These are phyloP conservation scores for Emergomyces africanus DNA, from an alignment of 2,329 filamentous ascomycete genomes.

Conservation along the genomic window DNA sequence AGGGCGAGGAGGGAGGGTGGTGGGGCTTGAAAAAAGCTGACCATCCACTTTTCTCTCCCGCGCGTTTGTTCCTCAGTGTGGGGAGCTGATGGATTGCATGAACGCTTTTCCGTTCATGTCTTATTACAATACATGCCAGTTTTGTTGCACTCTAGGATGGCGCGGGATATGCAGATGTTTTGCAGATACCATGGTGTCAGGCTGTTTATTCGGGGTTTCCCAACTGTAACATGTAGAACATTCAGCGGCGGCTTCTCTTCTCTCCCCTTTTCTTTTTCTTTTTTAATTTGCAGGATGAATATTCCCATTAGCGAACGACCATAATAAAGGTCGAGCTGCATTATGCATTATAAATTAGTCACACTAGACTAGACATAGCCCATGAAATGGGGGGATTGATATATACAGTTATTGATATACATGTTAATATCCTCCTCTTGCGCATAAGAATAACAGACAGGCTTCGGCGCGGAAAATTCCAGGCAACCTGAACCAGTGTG, in stretches of 20 bases:
- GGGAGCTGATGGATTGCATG: background rate
- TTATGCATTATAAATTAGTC: background rate
- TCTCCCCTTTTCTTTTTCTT: background rate
- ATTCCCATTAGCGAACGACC: background rate
- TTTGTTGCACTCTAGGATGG: background rate
- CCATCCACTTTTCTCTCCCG: background rate
- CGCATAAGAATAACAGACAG: background rate
- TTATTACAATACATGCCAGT: background rate
- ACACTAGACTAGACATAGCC: background rate
- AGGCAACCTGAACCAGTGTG: background rate
- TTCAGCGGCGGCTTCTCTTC: background rate
- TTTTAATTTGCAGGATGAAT: background rate
- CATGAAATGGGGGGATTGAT: background rate
- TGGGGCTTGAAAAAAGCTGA: background rate
- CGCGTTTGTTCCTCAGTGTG: background rate
- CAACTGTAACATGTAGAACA: background rate
- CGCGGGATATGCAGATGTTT: background rate
- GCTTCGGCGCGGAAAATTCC: too few species aligned
- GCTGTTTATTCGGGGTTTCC: background rate
- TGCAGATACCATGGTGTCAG: background rate
- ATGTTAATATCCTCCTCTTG: background rate
- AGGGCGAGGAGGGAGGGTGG: constrained; percentile 55
- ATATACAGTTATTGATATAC: background rate
- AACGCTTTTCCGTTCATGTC: background rate
- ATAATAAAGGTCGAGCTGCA: background rate